These are phyloP conservation scores for Paramecium primaurelia DNA, from an alignment of 73 alveolate species.

Conservation along the genomic window DNA sequence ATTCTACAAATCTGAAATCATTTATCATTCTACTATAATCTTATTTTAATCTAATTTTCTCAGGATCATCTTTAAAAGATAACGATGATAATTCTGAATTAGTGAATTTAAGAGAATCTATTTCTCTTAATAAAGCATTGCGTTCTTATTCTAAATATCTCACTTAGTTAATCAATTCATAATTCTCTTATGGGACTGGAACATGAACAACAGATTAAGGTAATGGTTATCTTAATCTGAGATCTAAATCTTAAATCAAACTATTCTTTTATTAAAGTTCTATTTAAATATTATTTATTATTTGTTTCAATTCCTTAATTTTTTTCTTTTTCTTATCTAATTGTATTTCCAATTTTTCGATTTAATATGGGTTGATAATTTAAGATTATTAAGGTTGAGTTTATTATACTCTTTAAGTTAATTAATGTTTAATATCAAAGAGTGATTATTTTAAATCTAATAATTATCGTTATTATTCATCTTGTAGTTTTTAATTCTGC, in stretches of 20 bases:
- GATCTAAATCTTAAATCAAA: background rate
- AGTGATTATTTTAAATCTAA: background rate
- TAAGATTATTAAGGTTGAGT: background rate
- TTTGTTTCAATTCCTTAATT: background rate
- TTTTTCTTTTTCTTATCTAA: background rate
- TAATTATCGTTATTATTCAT: background rate
- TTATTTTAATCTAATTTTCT: background rate
- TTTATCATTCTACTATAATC: background rate
- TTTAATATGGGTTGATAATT: background rate
- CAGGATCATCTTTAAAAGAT: background rate
- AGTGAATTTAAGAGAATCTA: background rate
- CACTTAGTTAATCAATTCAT: background rate
- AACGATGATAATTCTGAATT: background rate
- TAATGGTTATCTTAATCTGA: background rate
- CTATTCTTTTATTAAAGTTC: background rate
- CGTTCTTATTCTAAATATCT: background rate
- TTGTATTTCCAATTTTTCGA: constrained; percentile 2
- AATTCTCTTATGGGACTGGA: background rate
- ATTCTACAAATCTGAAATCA: background rate
- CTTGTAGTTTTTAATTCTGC: background rate
- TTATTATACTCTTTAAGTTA: background rate
- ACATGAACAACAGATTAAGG: background rate
- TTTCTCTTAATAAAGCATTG: background rate
- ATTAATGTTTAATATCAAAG: background rate
- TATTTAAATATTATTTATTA: background rate